These are phyloP conservation scores for Aureobasidium uvarum DNA, from an alignment of 2,329 filamentous ascomycete genomes.

Conservation along the genomic window DNA sequence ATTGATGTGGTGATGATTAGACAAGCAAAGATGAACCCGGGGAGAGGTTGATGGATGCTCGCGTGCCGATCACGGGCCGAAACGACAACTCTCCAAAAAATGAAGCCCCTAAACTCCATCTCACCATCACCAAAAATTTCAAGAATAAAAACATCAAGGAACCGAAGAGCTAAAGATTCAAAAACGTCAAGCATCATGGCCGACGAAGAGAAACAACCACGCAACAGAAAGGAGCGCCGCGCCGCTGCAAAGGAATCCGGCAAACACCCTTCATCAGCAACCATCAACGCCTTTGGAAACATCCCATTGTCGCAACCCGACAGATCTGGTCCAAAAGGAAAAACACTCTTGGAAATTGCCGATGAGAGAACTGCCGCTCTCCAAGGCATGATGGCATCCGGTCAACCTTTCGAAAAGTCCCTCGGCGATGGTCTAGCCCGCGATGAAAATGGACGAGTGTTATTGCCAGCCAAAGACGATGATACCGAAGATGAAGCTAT, in stretches of 20 bases:
- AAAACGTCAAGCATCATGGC: constrained; percentile 1
- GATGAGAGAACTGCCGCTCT: constrained; percentile 54
- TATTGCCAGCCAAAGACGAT: constrained; percentile 30
- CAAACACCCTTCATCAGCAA: constrained; percentile 37
- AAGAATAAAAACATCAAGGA: neutral
- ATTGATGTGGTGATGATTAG: neutral
- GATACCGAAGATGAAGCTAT: constrained; percentile 41
- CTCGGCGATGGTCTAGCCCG: constrained; percentile 36
- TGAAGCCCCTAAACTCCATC: neutral
- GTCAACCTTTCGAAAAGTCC: constrained; percentile 54
- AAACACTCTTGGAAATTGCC: constrained; percentile 73
- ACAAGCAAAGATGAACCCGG: neutral
- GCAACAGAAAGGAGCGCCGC: constrained; percentile 49
- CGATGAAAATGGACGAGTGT: constrained; percentile 39
- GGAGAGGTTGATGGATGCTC: neutral
- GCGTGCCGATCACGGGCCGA: constrained; percentile 22
- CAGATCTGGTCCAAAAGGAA: constrained; percentile 59
- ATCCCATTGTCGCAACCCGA: constrained; percentile 69
- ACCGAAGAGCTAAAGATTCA: neutral
- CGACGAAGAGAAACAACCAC: constrained; percentile 32
- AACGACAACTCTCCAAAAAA: constrained; percentile 17
- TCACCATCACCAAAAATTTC: neutral
- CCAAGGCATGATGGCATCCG: constrained; percentile 37
- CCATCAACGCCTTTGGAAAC: constrained; percentile 48
- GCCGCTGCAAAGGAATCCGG: constrained; percentile 40